Conservation (phyloP, 2,329 filamentous ascomycete species). For the Trichoderma semiorbis region DNA sequence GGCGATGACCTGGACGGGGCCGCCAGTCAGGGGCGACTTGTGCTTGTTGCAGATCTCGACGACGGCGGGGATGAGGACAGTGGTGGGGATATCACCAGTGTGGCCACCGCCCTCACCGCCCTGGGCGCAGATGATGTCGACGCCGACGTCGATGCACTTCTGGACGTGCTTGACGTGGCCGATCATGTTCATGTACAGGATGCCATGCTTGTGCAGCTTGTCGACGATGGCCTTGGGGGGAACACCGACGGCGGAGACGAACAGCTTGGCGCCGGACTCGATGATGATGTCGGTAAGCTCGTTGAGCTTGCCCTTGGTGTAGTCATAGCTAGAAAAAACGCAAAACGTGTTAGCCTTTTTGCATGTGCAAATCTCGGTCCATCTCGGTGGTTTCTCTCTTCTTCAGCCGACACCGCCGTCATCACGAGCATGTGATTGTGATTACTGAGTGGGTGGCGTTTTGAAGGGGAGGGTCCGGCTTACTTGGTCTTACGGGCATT, state of each 20-base stretch:
- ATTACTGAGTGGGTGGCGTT: slow-evolving; percentile 13
- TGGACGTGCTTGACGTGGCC: slow-evolving; percentile 98
- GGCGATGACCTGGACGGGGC: slow-evolving; percentile 86
- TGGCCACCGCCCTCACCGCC: slow-evolving; percentile 96
- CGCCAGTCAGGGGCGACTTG: slow-evolving; percentile 82
- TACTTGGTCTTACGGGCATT: slow-evolving; percentile 91
- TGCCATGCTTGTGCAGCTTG: slow-evolving; percentile 77
- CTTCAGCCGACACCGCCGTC: not conserved
- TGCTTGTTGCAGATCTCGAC: slow-evolving; percentile 75
- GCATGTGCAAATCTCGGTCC: not conserved
- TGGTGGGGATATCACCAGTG: slow-evolving; percentile 90
- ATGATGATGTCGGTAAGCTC: slow-evolving; percentile 91
- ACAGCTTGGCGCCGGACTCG: slow-evolving; percentile 83
- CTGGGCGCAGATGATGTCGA: slow-evolving; percentile 97
- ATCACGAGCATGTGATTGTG: slow-evolving; percentile 26
- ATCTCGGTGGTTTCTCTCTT: not conserved
- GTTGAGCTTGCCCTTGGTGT: slow-evolving; percentile 97
- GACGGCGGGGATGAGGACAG: slow-evolving; percentile 87
- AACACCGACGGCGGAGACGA: slow-evolving; percentile 94
- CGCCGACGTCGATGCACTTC: slow-evolving; percentile 89
- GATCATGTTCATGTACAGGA: slow-evolving; percentile 99
- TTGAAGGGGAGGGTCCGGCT: slow-evolving; percentile 21
- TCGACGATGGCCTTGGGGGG: slow-evolving; percentile 87
- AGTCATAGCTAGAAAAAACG: slow-evolving; percentile 75
- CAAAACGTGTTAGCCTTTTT: not conserved